Evolutionary conservation across 1,284 basidiomycete genomes (phyloP), one percentile per base, ranked within the genome.

Genomic region (Cryptococcus sp.): DNA sequence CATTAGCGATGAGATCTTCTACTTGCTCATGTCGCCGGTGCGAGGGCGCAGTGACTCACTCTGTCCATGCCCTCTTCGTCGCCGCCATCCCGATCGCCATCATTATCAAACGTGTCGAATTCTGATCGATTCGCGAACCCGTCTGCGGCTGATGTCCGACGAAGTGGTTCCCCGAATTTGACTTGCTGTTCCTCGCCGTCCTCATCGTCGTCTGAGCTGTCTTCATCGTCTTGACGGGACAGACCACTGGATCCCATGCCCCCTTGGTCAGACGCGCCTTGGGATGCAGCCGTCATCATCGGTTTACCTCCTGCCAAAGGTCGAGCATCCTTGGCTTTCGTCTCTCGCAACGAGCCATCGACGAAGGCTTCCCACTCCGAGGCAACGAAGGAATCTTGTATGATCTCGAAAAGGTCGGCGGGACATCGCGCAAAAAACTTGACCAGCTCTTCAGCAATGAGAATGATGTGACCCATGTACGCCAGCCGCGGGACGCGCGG

Each of bases 381-480:
- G 56, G 87, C 85, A 4, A 88, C 88, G 39, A 88, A 88, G 59
- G 85, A 85, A 50, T 82, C 80, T 47, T 84, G 80, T 56, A 94
- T 84, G 53, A 82, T 77, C 1, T 83, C 80, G 39, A 85, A 82
- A n/a, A 95, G 82, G 44, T 92, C 90, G 19, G 85, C 82, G 0
- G 93, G 92, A 78, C 92, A 94, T 48, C 90, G 87, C 48, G 93
- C 88, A 57, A 80, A 67, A 72, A 81, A 76, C 56, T 80, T 75
- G 69, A 78, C 69, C 19, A 78, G 56, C 60, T 81, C 80, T 65
- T 81, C 76, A 50, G 76, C 71, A 42, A 99, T 93, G 61, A 98
- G 85, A 13, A 90, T 90, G 46, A 99, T 85, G 75, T 99, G 94
- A 0, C 95, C 95, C 95, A 99, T 99, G 80, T 92, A 96, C 1